Percentiles rank a stretch among this genome's conserved stretches.
phyloP scores from a whole-genome alignment of 192 early-diverging fungal species.

The Cetraspora pellucida region DNA sequence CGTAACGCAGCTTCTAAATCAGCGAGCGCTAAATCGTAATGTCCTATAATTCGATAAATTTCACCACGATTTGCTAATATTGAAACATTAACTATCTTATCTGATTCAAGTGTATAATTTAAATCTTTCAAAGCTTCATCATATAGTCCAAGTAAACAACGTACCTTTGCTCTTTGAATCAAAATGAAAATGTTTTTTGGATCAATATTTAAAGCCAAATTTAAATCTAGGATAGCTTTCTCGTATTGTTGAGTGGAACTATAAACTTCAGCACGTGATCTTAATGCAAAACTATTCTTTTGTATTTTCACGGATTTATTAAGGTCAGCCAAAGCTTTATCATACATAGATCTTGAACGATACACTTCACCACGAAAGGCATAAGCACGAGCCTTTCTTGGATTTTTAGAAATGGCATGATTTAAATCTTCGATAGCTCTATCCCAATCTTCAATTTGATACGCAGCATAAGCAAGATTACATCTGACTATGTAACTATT shows the following conservation, averaged over 20 bases:
- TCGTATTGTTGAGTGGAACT: neutral
- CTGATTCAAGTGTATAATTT: neutral
- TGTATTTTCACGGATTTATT: constrained; percentile 6
- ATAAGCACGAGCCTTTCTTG: constrained; percentile 15
- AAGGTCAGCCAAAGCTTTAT: constrained; percentile 16
- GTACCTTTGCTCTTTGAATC: constrained; percentile 6
- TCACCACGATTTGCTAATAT: constrained; percentile 20
- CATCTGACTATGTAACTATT: constrained; percentile 20
- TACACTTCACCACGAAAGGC: constrained; percentile 7
- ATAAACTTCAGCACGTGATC: constrained; percentile 3
- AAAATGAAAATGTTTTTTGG: constrained; percentile 16
- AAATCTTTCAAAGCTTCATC: constrained; percentile 13
- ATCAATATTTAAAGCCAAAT: constrained; percentile 7
- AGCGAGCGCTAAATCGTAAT: constrained; percentile 9
- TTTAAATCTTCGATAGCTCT: constrained; percentile 16
- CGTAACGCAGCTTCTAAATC: constrained; percentile 14
- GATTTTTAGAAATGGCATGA: neutral
- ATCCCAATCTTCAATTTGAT: neutral
- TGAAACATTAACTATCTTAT: neutral
- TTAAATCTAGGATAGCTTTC: constrained; percentile 1
- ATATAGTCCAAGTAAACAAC: neutral
- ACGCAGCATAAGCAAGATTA: constrained; percentile 24
- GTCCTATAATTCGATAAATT: constrained; percentile 6
- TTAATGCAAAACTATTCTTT: neutral
- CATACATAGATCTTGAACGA: neutral